Evolutionary conservation across 345 rosid genomes (phyloP).

Genomic region (Hevea brasiliensis): DNA sequence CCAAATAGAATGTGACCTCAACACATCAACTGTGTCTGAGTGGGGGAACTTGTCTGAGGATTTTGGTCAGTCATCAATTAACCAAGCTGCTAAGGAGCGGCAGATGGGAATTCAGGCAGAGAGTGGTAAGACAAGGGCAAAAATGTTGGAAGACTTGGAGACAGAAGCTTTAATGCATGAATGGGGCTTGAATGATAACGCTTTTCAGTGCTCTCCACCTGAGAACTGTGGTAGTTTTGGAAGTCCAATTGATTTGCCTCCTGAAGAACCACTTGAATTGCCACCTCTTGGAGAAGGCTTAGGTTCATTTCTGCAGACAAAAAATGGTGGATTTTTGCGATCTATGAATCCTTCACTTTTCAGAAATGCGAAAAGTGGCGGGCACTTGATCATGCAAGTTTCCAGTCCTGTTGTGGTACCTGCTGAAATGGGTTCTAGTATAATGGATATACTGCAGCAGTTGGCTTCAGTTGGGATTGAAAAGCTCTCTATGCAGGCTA

Average conservation of each 20-base stretch:
- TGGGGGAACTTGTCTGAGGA: constrained; percentile 43
- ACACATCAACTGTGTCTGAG: constrained; percentile 32
- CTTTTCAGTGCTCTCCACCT: constrained; percentile 71
- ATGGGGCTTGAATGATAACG: constrained; percentile 82
- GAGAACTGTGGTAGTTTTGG: constrained; percentile 47
- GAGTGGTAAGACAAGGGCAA: constrained; percentile 53
- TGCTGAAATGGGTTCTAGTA: constrained; percentile 89
- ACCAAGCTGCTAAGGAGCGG: constrained; percentile 61
- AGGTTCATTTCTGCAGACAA: constrained; percentile 81
- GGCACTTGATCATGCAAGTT: constrained; percentile 90
- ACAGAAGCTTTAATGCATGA: constrained; percentile 83
- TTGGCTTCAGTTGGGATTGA: constrained; percentile 89
- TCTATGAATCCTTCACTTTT: constrained; percentile 79
- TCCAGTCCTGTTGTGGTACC: constrained; percentile 95
- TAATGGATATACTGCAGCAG: constrained; percentile 65
- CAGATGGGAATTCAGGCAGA: constrained; percentile 42
- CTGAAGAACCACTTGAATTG: constrained; percentile 55
- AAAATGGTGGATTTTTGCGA: constrained; percentile 77
- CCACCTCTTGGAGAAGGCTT: constrained; percentile 83
- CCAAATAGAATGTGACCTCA: constrained; percentile 42
- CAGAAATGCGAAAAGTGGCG: constrained; percentile 57
- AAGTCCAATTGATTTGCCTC: constrained; percentile 58
- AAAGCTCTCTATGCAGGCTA: constrained; percentile 92
- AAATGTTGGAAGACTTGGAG: constrained; percentile 74
- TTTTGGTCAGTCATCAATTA: constrained; percentile 49